Conservation (phyloP, 768 basidiomycete genomes). For the Boletales sp. region DNA sequence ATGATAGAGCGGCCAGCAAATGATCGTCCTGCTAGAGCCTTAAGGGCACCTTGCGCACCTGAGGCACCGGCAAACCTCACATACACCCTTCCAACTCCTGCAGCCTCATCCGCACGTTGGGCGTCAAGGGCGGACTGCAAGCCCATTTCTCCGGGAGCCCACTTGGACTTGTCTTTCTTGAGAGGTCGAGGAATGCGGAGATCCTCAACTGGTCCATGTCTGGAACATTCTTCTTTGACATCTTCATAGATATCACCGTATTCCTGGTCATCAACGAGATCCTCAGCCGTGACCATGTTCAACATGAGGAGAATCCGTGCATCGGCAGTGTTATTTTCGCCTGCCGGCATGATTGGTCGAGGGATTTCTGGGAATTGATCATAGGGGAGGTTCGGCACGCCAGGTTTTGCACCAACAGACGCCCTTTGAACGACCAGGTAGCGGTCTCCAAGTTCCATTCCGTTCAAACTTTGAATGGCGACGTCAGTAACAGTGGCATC, state of each 20-base stretch:
- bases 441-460: conserved; percentile 96
- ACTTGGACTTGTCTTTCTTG: conserved; percentile 81
- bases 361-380: conserved; percentile 83
- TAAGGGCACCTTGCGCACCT: conserved; percentile 69
- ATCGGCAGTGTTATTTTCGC: conserved; percentile 54
- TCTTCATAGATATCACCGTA: conserved; percentile 95
- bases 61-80: conserved; percentile 73
- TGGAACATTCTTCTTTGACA: conserved; percentile 84
- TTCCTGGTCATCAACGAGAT: conserved; percentile 85
- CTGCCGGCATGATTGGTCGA: conserved; percentile 84
- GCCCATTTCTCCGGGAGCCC: conserved; percentile 60
- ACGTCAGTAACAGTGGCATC: conserved; percentile 88
- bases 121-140: conserved; percentile 62
- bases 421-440: conserved; percentile 96
- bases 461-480: conserved; percentile 93
- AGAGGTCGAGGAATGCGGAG: conserved; percentile 85
- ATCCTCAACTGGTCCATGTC: conserved; percentile 79
- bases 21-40: conserved; percentile 84
- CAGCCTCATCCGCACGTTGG: conserved; percentile 75
- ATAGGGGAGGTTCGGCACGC: conserved; percentile 63
- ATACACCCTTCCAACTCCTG: conserved; percentile 94
- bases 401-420: conserved; percentile 86
- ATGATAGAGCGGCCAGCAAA: conserved; percentile 87
- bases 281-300: conserved; percentile 97
- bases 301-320: conserved; percentile 93